phyloP scores from a whole-genome alignment of 352 stramenopile genomes.

The Pythium scleroteichum region DNA sequence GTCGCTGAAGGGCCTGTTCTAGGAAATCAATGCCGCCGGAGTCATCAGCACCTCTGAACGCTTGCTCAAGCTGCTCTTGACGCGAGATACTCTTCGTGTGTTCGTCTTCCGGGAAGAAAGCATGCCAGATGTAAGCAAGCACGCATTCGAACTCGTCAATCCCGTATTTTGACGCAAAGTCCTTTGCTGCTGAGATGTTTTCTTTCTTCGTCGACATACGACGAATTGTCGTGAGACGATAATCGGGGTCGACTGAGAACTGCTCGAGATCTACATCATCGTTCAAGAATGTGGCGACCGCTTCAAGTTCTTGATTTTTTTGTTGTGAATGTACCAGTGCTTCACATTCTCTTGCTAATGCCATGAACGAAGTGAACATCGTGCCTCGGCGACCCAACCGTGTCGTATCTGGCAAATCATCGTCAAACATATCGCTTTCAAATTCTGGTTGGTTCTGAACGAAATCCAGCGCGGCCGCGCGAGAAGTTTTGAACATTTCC shows the following conservation, averaged over 20 bases:
- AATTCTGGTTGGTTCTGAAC: not conserved
- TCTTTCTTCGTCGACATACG: constrained; percentile 55
- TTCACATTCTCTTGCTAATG: constrained; percentile 50
- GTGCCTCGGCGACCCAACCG: not conserved
- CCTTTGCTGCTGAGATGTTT: constrained; percentile 40
- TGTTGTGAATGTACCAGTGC: constrained; percentile 51
- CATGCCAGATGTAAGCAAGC: constrained; percentile 60
- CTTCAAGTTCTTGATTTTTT: constrained; percentile 58
- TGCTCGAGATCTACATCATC: constrained; percentile 54
- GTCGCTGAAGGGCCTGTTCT: constrained; percentile 61
- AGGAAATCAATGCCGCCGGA: constrained; percentile 46
- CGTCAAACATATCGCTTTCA: not conserved
- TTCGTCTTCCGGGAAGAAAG: constrained; percentile 27
- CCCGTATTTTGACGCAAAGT: constrained; percentile 70
- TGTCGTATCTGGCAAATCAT: not conserved
- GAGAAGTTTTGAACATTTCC: constrained; percentile 9
- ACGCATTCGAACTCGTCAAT: constrained; percentile 67
- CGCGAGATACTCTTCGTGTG: constrained; percentile 18
- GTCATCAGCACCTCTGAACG: constrained; percentile 45
- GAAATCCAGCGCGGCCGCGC: constrained; percentile 1
- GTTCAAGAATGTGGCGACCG: constrained; percentile 65
- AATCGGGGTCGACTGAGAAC: constrained; percentile 50
- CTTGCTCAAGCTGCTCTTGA: constrained; percentile 68
- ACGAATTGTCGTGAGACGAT: constrained; percentile 51
- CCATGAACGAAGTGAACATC: not conserved